Evolutionary conservation across 108 stramenopile species (phyloP), one percentile per base, ranked within the genome.

Genomic region (Nitzschia palea): DNA sequence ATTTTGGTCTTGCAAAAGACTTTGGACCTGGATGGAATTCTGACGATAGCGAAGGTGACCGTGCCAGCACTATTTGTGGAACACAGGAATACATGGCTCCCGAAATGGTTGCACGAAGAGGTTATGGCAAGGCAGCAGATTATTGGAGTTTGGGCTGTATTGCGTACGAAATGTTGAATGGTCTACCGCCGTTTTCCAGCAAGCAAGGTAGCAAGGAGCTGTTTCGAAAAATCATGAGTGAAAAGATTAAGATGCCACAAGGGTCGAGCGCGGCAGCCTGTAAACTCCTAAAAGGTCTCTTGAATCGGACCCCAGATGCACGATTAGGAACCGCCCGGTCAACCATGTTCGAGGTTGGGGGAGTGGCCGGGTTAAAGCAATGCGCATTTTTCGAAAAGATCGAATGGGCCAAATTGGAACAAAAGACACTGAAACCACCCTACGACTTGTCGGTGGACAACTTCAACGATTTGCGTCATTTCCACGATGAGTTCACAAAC

Each of bases 291-390:
- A 95, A 95, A 65, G 97, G 96, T 6, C 72, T 99, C 29, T 77
- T 99, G 32, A 92, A 98, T 70, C 80, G 96, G 10, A 90, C 97
- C 62, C 91, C 87, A 2, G 75, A 78, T n/a, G 77, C 89, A 42
- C 82, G 99, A 25, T 73, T 96, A 26, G 98, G 99, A n/a, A 86
- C 87, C 1, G 66, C 95, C 2, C 85, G 81, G 69, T 75, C 83
- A 26, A 98, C 94, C 12, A 98, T 98, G 97, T 99, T 99, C 73
- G 89, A 97, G 57, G 85, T 98, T 0, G 99, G 99, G 31, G 99
- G 99, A 6, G 91, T 96, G 1, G 80, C 91, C 10, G 97, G 81
- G n/a, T 50, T 99, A 42, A 98, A 99, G 74, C 70, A 84, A 35
- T 84, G 70, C 44, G 63, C 68, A 0, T 99, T 98, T 67, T 99